Evolutionary conservation across 805 yeast species (phyloP), one percentile per base, ranked within the genome.

Genomic region (Brettanomyces naardenensis): DNA sequence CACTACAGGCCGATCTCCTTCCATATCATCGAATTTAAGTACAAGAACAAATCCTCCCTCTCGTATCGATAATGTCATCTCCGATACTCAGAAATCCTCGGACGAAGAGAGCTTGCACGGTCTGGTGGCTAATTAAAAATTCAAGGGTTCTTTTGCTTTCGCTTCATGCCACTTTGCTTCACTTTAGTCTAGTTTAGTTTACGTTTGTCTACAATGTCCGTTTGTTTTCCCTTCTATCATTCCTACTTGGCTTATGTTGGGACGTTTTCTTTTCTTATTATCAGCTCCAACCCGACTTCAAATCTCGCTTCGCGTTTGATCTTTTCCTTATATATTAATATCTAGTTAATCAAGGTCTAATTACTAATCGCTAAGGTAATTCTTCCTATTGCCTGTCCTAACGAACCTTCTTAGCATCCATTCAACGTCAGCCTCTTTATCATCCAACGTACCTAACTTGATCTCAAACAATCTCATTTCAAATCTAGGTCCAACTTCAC

Each of bases 401-500:
- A 88, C 86, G 51, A 89, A 92, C 51, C 97, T 78, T 60, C 95
- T 75, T 51, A 85, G 67, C 66, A 85, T 84, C 97, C 97, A 92
- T 59, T 92, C 99, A n/a, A 86, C 77, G 54, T 92, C 98, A 9
- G 97, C 95, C 59, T 92, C 97, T 64, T 85, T 85, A 58, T 90
- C 88, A 49, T 92, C 98, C 45, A 90, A 61, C 31, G 95, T 86
- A 3, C 99, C 97, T 48, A 92, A 68, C 53, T 80, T 74, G 46
- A 92, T 65, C 59, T 90, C 97, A 58, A 78, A 92, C 47, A 92
- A 65, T 56, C 88, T 75, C 97, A 92, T 89, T 62, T 92, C 98
- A 52, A 92, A 92, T 45, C 99, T 69, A n/a, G 99, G 99, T 0
- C 99, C 99, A 27, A 92, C 83, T 58, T 92, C 99, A 41, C 96